These are phyloP conservation scores for Gelatoporia subvermispora DNA, from an alignment of 768 basidiomycete genomes.

Conservation along the genomic window DNA sequence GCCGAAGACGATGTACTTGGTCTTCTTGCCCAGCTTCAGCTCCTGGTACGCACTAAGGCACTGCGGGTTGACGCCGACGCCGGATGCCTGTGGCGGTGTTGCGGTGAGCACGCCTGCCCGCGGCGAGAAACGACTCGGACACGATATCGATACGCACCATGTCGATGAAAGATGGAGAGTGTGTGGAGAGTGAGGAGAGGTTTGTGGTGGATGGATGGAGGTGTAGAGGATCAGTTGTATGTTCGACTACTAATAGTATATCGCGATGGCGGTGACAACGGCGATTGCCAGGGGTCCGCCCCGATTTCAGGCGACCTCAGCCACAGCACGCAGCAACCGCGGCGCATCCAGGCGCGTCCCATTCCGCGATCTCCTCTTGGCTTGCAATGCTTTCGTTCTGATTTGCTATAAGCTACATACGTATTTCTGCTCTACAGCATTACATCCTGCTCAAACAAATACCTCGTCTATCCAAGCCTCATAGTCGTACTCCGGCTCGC, in stretches of 20 bases:
- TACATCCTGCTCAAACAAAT: conserved; percentile 41
- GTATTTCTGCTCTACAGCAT: background rate
- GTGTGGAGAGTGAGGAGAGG: background rate
- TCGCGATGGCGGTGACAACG: conserved; percentile 22
- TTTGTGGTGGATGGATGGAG: conserved; percentile 1
- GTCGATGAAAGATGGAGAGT: background rate
- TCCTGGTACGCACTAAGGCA: conserved; percentile 61
- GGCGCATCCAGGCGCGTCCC: background rate
- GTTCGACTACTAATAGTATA: conserved; percentile 19
- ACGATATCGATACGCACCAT: conserved; percentile 14
- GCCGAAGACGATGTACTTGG: conserved; percentile 80
- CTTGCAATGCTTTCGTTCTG: background rate
- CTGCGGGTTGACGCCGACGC: conserved; percentile 51
- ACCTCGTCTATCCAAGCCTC: conserved; percentile 79
- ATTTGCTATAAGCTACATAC: background rate
- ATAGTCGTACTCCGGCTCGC: conserved; percentile 74
- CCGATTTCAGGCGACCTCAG: conserved; percentile 6
- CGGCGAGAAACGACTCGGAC: background rate
- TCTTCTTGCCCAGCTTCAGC: conserved; percentile 72
- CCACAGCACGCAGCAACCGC: background rate
- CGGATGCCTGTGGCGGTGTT: conserved; percentile 51
- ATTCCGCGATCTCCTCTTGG: background rate
- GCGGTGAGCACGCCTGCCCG: background rate
- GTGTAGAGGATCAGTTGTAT: conserved; percentile 4
- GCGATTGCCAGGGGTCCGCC: conserved; percentile 22